phyloP scores from a whole-genome alignment of 2,329 filamentous ascomycete species.

The Blumeriella jaapii region DNA sequence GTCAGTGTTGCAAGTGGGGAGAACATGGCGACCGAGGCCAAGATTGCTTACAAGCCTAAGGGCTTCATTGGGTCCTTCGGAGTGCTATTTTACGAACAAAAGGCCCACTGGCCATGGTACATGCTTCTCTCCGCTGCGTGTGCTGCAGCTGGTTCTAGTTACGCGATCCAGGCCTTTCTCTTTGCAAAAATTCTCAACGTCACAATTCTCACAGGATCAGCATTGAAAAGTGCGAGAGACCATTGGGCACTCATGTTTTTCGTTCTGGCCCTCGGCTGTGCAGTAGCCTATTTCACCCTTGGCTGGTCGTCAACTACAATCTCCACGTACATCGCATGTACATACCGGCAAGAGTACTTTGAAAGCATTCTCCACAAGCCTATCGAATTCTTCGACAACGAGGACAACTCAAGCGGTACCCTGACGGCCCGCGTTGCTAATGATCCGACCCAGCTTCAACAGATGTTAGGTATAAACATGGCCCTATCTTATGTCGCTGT shows the following conservation, averaged over 20 bases:
- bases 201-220: conserved; percentile 14
- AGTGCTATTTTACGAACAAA: conserved; percentile 37
- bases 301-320: conserved; percentile 31
- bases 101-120: conserved; percentile 39
- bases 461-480: conserved; percentile 36
- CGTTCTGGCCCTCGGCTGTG: conserved; percentile 31
- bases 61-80: conserved; percentile 40
- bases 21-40: conserved; percentile 14
- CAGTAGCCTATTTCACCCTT: conserved; percentile 26
- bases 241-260: conserved; percentile 42
- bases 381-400: conserved; percentile 32
- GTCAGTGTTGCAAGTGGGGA: conserved; percentile 19
- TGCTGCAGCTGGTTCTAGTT: conserved; percentile 20
- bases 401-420: conserved; percentile 36
- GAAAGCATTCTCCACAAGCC: conserved; percentile 33
- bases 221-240: conserved; percentile 26
- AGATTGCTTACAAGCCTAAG: conserved; percentile 27
- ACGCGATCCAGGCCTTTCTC: conserved; percentile 28
- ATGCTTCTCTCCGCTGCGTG: conserved; percentile 28
- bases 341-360: conserved; percentile 35
- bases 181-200: conserved; percentile 27
- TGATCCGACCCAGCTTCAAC: conserved; percentile 38
- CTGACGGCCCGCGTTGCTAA: conserved; percentile 36
- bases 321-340: conserved; percentile 25
- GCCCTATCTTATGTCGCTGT: conserved; percentile 49